Conservation (phyloP, 2,329 filamentous ascomycete genomes). For the Aspergillus proliferans region DNA sequence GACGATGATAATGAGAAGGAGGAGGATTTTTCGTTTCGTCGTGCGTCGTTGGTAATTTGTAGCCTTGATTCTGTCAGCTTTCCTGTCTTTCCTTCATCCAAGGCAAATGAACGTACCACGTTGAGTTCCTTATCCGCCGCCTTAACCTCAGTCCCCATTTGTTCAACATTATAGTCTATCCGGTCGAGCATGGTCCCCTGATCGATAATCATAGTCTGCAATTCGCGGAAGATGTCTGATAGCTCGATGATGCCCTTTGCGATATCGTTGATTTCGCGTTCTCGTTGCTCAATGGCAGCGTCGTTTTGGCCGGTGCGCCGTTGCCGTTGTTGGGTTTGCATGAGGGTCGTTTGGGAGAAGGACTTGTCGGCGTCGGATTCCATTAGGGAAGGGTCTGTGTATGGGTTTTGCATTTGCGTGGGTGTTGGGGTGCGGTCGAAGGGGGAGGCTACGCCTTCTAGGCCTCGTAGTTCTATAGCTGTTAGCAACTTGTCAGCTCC, state of each 20-base stretch:
- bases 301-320: constrained; percentile 60
- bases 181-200: constrained; percentile 87
- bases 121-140: constrained; percentile 87
- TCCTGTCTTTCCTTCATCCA: not conserved
- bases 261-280: constrained; percentile 95
- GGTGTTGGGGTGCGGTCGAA: constrained; percentile 47
- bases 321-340: constrained; percentile 59
- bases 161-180: constrained; percentile 96
- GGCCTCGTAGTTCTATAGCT: constrained; percentile 62
- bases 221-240: constrained; percentile 90
- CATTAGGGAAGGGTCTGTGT: constrained; percentile 78
- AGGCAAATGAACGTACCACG: constrained; percentile 47
- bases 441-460: constrained; percentile 56
- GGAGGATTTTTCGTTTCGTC: constrained; percentile 86
- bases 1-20: constrained; percentile 78
- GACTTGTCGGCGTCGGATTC: constrained; percentile 92
- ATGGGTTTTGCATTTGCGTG: constrained; percentile 50
- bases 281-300: constrained; percentile 77
- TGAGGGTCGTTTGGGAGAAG: constrained; percentile 82
- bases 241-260: constrained; percentile 97
- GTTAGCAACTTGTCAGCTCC: not conserved
- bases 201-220: constrained; percentile 92
- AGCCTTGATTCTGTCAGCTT: constrained; percentile 39
- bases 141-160: constrained; percentile 90
- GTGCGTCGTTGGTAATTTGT: constrained; percentile 82